Evolutionary conservation across 148 eudicot species (phyloP), one percentile per base, ranked within the genome.

Genomic region (Rhododendron mucronatum): DNA sequence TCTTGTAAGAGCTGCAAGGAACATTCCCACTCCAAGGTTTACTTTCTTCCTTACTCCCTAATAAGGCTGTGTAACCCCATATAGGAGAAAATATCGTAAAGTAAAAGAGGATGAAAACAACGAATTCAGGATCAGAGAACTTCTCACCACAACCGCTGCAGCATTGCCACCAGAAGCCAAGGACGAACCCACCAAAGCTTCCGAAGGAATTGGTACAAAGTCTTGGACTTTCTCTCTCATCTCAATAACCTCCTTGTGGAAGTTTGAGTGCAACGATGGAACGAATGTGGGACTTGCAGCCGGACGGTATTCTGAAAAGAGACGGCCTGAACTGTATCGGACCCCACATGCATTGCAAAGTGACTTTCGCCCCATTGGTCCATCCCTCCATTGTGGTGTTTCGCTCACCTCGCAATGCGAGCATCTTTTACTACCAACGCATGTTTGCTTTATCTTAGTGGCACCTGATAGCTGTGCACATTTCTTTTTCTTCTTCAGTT

Each of bases 331-430:
- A 88, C 94, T 97, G 90, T 92, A 93, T 80, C 98, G 74, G 2
- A 95, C 98, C 20, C 99, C 99, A 5, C 99, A 97, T 0, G 99
- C 99, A 11, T 95, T 97, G 87, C 99, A 97, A 3, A 97, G 91
- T 0, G 99, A 95, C 80, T 95, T 95, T 5, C 96, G 98, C 44
- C 99, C 99, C 92, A 91, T 83, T 3, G 99, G 99, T 61, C 99
- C 99, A 0, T 96, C 91, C 69, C 99, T 89, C 99, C 99, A 97
- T 61, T 97, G 99, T 4, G 99, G 99, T n/a, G 99, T 97, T 88
- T 93, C 93, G 73, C 93, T 97, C 0, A 96, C 92, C 5, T 93
- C 93, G 6, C 99, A 97, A 85, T 97, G 99, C 18, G 90, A 87
- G 89, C 99, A 97, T 88, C 65, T 92, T 48, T 30, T 65, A 33